Evolutionary conservation across 495 filamentous ascomycete genomes (phyloP), one percentile per base, ranked within the genome.

Genomic region (Sordaria brevicollis): DNA sequence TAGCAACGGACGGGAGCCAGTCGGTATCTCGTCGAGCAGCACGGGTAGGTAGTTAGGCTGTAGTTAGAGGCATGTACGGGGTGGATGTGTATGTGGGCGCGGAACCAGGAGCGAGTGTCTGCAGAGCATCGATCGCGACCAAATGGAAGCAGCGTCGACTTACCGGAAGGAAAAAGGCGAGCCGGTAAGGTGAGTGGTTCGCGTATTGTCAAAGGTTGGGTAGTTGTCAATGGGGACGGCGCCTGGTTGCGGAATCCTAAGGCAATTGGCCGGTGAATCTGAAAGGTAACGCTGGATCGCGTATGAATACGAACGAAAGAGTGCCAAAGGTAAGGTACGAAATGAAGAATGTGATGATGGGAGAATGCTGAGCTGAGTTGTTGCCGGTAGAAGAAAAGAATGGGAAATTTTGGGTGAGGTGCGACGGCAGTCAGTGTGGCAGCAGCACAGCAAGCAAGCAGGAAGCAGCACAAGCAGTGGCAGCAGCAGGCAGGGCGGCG

Each of bases 231-330:
- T 68, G 71, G 69, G 35, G 25, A n/a, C 72, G 76, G 37, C 39
- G 68, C 71, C 66, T 68, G 68, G 21, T 70, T n/a, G 71, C 71
- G 71, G 66, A 41, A 62, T 54, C 69, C 67, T 69, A 71, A 62
- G 65, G 65, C 65, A 74, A 68, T 69, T 71, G 70, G 67, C 65
- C 68, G 39, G 69, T 70, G 72, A 71, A 29, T 68, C 68, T 72
- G 72, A 72, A 74, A 70, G 68, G 71, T 76, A 75, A 77, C 72
- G 75, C 75, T 77, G 71, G 74, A 73, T 70, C 75, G 77, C 75
- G 76, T 78, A 78, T 62, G 36, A 75, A 78, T 79, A 74, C 71
- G 72, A 74, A n/a, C n/a, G n/a, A 76, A 77, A 71, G 75, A 77
- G 75, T 73, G 76, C 73, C 71, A 70, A 71, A 78, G 67, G 38